A percentile compares a stretch with the other conserved stretches of the same genome.
Evolutionary conservation across 2,329 filamentous ascomycete species (phyloP).

Genomic region (Colletotrichum tropicicola): DNA sequence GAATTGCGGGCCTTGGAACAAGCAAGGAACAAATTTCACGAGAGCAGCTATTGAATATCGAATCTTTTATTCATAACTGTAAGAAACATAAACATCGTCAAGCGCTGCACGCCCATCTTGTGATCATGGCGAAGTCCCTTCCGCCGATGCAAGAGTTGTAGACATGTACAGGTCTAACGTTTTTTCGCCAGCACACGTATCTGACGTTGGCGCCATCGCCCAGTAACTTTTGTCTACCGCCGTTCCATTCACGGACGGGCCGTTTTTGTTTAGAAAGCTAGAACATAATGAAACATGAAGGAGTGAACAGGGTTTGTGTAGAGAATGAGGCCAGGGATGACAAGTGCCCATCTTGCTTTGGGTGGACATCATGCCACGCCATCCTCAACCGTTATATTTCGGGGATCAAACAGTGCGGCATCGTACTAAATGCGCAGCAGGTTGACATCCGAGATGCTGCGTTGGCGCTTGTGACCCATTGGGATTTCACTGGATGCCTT

Average conservation of each 20-base stretch:
- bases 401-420: conserved; percentile 18
- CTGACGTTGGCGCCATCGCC: not conserved
- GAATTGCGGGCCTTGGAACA: no score
- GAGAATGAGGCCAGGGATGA: conserved; percentile 53
- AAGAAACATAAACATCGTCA: conserved; percentile 1
- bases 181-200: not conserved
- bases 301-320: not conserved
- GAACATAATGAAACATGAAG: conserved; percentile 32
- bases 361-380: conserved; percentile 44
- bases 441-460: conserved; percentile 67
- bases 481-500: conserved; percentile 58
- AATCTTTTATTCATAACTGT: conserved; percentile 23
- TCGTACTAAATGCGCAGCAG: conserved; percentile 51
- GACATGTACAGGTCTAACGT: not conserved
- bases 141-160: not conserved
- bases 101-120: not conserved
- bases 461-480: conserved; percentile 62
- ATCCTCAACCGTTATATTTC: conserved; percentile 54
- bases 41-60: not conserved
- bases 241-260: conserved; percentile 6
- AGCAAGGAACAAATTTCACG: not conserved
- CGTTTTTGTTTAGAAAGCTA: not conserved
- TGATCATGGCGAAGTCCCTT: not conserved
- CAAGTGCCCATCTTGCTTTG: conserved; percentile 31
- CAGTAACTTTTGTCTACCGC: conserved; percentile 20